These are phyloP conservation scores for Candida neerlandica DNA, from an alignment of 1,139 yeast species.

Conservation along the genomic window DNA sequence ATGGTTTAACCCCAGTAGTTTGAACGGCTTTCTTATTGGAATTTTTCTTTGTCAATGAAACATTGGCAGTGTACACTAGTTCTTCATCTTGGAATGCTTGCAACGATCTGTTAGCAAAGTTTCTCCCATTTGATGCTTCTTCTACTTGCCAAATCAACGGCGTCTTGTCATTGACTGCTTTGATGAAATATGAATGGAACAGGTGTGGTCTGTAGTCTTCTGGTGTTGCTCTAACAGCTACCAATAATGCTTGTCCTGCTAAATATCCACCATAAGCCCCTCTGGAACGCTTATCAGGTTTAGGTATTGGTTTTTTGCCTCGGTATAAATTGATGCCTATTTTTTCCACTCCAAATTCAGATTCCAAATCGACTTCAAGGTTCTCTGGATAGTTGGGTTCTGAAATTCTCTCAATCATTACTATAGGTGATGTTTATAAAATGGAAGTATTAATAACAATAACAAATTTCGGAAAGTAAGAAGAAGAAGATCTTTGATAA, in stretches of 20 bases:
- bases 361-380: constrained; percentile 15
- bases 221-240: constrained; percentile 34
- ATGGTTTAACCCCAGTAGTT: constrained; percentile 25
- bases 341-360: constrained; percentile 26
- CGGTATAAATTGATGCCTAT: constrained; percentile 24
- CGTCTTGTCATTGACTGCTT: constrained; percentile 35
- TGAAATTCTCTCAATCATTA: constrained; percentile 8
- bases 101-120: constrained; percentile 36
- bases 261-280: constrained; percentile 48
- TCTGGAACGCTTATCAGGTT: constrained; percentile 33
- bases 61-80: constrained; percentile 35
- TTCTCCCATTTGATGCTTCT: constrained; percentile 33
- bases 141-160: constrained; percentile 37
- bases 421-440: background rate
- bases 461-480: too few species aligned
- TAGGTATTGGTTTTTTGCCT: constrained; percentile 35
- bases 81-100: constrained; percentile 31
- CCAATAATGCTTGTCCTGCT: constrained; percentile 44
- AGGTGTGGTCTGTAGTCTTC: constrained; percentile 44
- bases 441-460: background rate
- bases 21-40: constrained; percentile 20
- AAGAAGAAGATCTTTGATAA: too few species aligned
- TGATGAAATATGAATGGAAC: constrained; percentile 43
- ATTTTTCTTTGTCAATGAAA: constrained; percentile 36
- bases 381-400: constrained; percentile 1